phyloP scores from a whole-genome alignment of 1,284 basidiomycete genomes.

The Pascua guehoae region DNA sequence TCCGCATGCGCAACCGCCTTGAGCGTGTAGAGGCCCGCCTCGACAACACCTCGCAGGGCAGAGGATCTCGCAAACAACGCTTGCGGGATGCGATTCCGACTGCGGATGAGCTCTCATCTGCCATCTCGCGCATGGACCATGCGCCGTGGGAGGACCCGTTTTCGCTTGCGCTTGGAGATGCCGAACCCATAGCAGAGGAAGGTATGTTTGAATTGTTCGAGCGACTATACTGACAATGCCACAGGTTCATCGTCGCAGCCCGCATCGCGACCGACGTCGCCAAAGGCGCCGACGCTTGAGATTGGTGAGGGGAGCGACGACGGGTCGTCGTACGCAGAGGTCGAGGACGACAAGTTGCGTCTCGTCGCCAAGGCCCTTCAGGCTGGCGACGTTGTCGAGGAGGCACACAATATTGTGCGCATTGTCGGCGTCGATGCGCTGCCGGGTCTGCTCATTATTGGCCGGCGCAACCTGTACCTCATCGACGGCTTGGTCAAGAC shows the following conservation, averaged over 20 bases:
- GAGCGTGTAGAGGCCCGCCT: constrained; percentile 30
- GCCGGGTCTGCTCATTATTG: constrained; percentile 85
- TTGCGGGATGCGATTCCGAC: constrained; percentile 58
- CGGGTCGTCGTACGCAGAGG: constrained; percentile 33
- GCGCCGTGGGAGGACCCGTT: constrained; percentile 77
- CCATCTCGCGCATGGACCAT: constrained; percentile 61
- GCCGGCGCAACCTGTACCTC: constrained; percentile 80
- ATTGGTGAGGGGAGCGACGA: constrained; percentile 11
- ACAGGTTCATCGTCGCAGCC: background rate
- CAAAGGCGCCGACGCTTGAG: background rate
- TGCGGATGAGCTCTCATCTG: constrained; percentile 60
- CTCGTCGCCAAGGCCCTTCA: constrained; percentile 59
- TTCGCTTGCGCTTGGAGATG: constrained; percentile 64
- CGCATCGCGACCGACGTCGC: background rate
- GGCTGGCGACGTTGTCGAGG: constrained; percentile 84
- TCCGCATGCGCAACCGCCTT: constrained; percentile 57
- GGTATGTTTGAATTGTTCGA: constrained; percentile 37
- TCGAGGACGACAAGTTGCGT: constrained; percentile 55
- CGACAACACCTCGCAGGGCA: constrained; percentile 10
- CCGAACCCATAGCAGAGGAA: constrained; percentile 60
- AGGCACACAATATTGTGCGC: constrained; percentile 72
- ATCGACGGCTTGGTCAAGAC: constrained; percentile 89
- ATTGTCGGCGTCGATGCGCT: constrained; percentile 74
- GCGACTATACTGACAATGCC: background rate
- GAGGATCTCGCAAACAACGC: constrained; percentile 11